Evolutionary conservation across 2,329 filamentous ascomycete species (phyloP).

Genomic region (Hymenoscyphus infarciens): DNA sequence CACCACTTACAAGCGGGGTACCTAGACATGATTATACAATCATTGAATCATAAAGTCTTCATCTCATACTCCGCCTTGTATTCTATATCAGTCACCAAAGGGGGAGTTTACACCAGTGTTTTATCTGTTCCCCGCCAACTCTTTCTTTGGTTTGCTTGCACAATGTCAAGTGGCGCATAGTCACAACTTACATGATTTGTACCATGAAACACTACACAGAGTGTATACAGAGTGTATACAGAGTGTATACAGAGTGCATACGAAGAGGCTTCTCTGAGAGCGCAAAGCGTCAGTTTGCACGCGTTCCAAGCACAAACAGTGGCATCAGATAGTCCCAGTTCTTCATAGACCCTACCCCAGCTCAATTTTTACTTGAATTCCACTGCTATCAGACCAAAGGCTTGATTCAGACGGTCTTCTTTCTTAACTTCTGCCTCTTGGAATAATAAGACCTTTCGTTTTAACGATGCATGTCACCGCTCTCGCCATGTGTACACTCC

Average conservation of each 20-base stretch:
- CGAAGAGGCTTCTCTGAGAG: not conserved
- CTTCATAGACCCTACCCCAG: not conserved
- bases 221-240: too few relatives aligned
- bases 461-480: conserved; percentile 6
- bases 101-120: too few relatives aligned
- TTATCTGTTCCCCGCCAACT: too few relatives aligned
- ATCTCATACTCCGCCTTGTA: too few relatives aligned
- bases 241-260: not conserved
- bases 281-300: not conserved
- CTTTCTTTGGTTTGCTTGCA: not conserved
- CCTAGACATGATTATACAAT: too few relatives aligned
- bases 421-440: not conserved
- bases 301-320: not conserved
- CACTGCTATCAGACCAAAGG: too few relatives aligned
- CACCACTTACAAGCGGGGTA: too few relatives aligned
- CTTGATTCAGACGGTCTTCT: not conserved
- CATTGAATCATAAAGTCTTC: too few relatives aligned
- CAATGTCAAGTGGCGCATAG: not conserved
- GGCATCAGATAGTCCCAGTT: not conserved
- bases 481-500: not conserved
- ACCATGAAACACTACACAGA: not conserved
- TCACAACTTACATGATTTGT: not conserved
- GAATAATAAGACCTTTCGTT: not conserved
- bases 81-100: too few relatives aligned
- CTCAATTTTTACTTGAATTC: too few relatives aligned